Conservation (phyloP, 768 basidiomycete genomes). For the Amanita polypyramis region DNA sequence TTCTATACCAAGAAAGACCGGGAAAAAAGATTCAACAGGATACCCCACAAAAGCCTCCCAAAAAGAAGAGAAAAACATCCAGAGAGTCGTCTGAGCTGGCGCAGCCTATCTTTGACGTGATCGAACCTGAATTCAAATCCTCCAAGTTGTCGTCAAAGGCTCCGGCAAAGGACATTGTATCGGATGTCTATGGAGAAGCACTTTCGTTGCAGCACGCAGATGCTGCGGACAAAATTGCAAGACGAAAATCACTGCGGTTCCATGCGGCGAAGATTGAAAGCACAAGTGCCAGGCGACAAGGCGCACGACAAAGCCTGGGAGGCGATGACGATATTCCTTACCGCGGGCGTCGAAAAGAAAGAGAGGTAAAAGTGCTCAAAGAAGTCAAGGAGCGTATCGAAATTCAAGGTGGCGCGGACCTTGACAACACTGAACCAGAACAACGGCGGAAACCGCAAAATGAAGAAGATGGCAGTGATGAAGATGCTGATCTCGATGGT, state of each 20-base stretch:
- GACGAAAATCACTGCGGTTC: slow-evolving; percentile 81
- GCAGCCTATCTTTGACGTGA: slow-evolving; percentile 58
- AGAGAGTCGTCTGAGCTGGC: slow-evolving; percentile 10
- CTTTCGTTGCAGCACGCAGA: slow-evolving; percentile 60
- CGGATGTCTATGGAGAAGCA: slow-evolving; percentile 65
- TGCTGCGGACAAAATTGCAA: slow-evolving; percentile 72
- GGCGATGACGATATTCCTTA: slow-evolving; percentile 97
- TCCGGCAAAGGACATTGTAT: slow-evolving; percentile 13
- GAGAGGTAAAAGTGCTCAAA: slow-evolving; percentile 42
- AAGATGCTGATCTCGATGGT: slow-evolving; percentile 45
- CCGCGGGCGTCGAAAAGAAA: slow-evolving; percentile 58
- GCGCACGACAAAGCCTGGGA: slow-evolving; percentile 58
- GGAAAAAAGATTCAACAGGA: neutral
- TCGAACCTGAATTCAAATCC: slow-evolving; percentile 63
- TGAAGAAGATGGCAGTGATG: slow-evolving; percentile 28
- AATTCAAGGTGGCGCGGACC: slow-evolving; percentile 52
- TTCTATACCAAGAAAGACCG: neutral
- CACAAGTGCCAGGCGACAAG: slow-evolving; percentile 62
- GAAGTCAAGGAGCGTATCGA: slow-evolving; percentile 37
- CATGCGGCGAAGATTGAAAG: slow-evolving; percentile 88
- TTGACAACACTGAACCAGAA: slow-evolving; percentile 48
- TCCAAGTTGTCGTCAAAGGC: slow-evolving; percentile 22
- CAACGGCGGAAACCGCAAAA: slow-evolving; percentile 22
- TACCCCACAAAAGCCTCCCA: slow-evolving; percentile 28
- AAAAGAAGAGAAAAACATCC: slow-evolving; percentile 50